Base-by-base conservation (phyloP, 2,329 filamentous ascomycete genomes). In the Claviceps arundinis region DNA sequence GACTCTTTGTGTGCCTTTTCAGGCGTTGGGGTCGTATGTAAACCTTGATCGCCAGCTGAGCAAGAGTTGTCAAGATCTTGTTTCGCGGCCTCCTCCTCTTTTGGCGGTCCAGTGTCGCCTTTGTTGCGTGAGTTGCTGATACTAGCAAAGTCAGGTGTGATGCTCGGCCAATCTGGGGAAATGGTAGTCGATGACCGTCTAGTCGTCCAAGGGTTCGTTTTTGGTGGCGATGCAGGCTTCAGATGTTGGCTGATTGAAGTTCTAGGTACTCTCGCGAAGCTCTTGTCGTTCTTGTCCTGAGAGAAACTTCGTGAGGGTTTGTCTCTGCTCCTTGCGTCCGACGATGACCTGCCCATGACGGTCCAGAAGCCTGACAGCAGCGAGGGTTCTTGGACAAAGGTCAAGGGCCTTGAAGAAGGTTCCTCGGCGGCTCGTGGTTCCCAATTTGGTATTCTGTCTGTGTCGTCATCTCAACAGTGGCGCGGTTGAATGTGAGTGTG, bases 221-320 rank as follows among this genome's bases (percentile, higher is more conserved):
- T 64, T 5, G 65, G 65, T 6, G 65, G 64, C 3, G 64, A 66
- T 4, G 65, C 65, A 37, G 65, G 65, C 26, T 58, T 61, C 16
- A 67, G 55, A 13, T 54, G 56, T 37, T 57, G 40, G 6, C 41
- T 24, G 14, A 3, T 16, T 24, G 42, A 4, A 38, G 17, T 44
- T 13, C 26, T 50, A 16, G 14, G 19, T 4, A 22, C 45, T 16
- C 24, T 52, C 19, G 24, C 46, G 17, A n/a, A 40, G 9, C 14
- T 34, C 9, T 11, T 34, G 30, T 11, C n/a, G 8, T 48, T 50
- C 57, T 60, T 37, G 61, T 63, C 48, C 64, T 64, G 37, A 62
- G 63, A 34, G 61, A 59, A 37, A 34, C 13, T 2, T 17, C 54
- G 52, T 17, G 57, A 59, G 38, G 40, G 17, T 19, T 47, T 38